Evolutionary conservation across 768 basidiomycete species (phyloP), one percentile per base, ranked within the genome.

Genomic region (Mycena floridula): DNA sequence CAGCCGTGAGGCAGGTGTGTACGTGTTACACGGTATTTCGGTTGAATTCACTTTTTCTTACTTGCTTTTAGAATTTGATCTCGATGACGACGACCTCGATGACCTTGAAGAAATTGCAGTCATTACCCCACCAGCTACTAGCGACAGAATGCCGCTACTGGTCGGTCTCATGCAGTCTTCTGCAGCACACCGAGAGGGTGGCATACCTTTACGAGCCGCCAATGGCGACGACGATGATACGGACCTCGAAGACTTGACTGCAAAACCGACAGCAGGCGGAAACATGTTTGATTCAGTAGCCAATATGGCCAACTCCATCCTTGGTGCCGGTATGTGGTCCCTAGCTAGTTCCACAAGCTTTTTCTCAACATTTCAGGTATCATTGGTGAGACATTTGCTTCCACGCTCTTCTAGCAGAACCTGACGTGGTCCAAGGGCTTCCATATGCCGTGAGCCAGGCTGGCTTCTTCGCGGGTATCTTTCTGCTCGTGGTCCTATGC

Each of bases 401-500:
- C 32, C 18, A 18, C 3, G 28, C 38, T 24, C 25, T 35, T 39
- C 30, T 35, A 35, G 15, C 32, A 18, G 36, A 25, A 45, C 35
- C 21, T 43, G 25, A 48, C 25, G 25, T n/a, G 25, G 44, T 6
- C 13, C 13, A 45, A 91, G 92, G 94, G 40, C 68, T 99, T 9
- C 96, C 96, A 2, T 98, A 97, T 59, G 94, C 96, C 27, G 66
- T 98, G 41, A 80, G 85, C 51, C 90, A 95, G 70, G 94, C 96
- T 25, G 96, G 96, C 2, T 93, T 99, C 66, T 74, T 96, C 54
- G 79, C 79, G 1, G 96, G 96, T 11, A 64, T 96, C 18, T 22
- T 86, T n/a, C 75, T 99, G 2, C 74, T 99, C 21, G 68, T 93
- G 23, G 61, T 82, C 0, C 69, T 99, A 8, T 94, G 88, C 42